Evolutionary conservation across 2,329 filamentous ascomycete genomes (phyloP).

Genomic region (Cryphonectria naterciae): DNA sequence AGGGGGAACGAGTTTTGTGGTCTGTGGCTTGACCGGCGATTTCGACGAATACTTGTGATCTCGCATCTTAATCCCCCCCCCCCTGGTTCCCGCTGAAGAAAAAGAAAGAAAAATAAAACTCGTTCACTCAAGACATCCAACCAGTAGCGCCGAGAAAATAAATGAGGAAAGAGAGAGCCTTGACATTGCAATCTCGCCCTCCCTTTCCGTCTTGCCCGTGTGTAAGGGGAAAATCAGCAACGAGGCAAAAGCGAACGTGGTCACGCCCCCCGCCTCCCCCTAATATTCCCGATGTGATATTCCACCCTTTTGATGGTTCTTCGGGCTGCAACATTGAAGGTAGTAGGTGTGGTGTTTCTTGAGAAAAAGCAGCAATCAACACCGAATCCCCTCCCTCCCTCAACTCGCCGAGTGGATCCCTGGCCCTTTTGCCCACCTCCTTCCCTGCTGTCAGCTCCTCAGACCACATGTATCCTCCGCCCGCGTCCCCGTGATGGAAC

Average conservation of each 20-base stretch:
- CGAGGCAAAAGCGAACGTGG: background rate
- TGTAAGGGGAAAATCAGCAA: background rate
- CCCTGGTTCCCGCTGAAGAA: slow-evolving; percentile 1
- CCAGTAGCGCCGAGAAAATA: background rate
- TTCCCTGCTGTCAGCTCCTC: background rate
- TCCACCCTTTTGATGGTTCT: background rate
- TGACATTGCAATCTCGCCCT: background rate
- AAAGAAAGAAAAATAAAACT: background rate
- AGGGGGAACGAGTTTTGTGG: background rate
- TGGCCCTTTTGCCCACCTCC: background rate
- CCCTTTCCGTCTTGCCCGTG: background rate
- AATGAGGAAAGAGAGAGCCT: background rate
- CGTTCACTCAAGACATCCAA: background rate
- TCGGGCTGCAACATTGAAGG: background rate
- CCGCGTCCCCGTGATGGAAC: background rate
- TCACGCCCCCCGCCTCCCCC: background rate
- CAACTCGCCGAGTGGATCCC: background rate
- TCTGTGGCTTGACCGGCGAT: background rate
- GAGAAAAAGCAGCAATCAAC: background rate
- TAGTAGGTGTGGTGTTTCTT: background rate
- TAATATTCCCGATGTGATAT: too few relatives aligned
- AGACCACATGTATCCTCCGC: background rate
- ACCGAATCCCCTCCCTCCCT: background rate
- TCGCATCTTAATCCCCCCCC: background rate
- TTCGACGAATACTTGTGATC: background rate